Base-by-base conservation (phyloP, 345 rosid genomes). In the Psidium guajava region DNA sequence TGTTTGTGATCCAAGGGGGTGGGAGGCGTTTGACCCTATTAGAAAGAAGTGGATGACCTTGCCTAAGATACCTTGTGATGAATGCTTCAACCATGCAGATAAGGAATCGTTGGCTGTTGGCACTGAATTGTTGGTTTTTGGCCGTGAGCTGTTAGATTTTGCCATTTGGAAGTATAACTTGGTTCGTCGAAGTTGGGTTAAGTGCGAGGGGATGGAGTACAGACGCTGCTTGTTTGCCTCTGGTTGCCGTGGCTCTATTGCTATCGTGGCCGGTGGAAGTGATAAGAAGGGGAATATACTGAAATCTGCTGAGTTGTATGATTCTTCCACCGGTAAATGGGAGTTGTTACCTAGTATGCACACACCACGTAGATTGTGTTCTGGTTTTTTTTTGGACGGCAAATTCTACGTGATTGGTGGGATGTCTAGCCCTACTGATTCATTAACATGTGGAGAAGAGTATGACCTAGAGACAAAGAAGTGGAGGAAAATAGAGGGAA, bases 171-270 rank as follows among this genome's bases (percentile, higher is more conserved):
- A 92, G 87, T 95, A 92, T 85, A 92, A 93, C 84, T 32, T 94
- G 91, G 88, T 91, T 84, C 54, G 55, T 61, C 92, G 87, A 11
- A 83, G 88, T 83, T 95, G 98, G 98, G 86, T 91, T 80, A 95
- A 92, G 86, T 94, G 96, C 54, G 92, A 89, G 84, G 95, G 91
- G 12, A 95, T 95, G 98, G 92, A 95, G 56, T 88, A 88, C 44
- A 93, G 93, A 49, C 95, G 96, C 36, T 95, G 98, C 88, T 89
- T 95, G 91, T 95, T 95, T 82, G 98, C 94, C 15, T 95, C 98
- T 0, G 94, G 97, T 58, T 93, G 95, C 90, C 87, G 90, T 14
- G 92, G 97, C 12, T 91, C 95, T 12, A 89, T 92, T 32, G 96
- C 97, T 42, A 86, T 95, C 25, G 92, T 94, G 58, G 98, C 98